A percentile compares a stretch with the other conserved stretches of the same genome.
These are phyloP conservation scores for Nitzschia palea DNA, from an alignment of 108 stramenopile species.

Conservation along the genomic window DNA sequence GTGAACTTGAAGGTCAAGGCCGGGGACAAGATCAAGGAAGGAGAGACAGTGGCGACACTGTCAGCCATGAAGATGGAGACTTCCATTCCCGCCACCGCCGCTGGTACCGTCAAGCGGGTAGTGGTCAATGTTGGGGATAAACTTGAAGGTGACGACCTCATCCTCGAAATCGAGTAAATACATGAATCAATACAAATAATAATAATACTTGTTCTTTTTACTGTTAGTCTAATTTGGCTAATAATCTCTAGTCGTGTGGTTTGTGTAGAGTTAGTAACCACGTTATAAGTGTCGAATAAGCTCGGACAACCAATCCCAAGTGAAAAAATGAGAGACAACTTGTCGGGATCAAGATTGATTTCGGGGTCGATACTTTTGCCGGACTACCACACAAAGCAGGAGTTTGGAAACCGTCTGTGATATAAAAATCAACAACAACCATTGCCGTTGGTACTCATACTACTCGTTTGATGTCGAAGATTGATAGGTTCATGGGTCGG, in stretches of 20 bases:
- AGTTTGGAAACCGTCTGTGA: too few species aligned
- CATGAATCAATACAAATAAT: too few species aligned
- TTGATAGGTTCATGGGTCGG: slow-evolving; percentile 36
- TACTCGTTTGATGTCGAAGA: slow-evolving; percentile 25
- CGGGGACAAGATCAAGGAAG: slow-evolving; percentile 87
- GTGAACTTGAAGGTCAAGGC: slow-evolving; percentile 79
- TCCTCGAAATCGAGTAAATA: slow-evolving; percentile 73
- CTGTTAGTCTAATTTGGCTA: too few species aligned
- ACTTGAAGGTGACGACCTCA: slow-evolving; percentile 84
- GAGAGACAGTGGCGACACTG: slow-evolving; percentile 84
- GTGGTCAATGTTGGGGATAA: slow-evolving; percentile 84
- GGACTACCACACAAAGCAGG: too few species aligned
- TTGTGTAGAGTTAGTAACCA: too few species aligned
- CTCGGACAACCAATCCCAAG: too few species aligned
- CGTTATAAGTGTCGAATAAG: too few species aligned
- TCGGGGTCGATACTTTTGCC: too few species aligned
- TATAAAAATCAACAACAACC: slow-evolving; percentile 22
- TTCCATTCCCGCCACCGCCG: slow-evolving; percentile 66
- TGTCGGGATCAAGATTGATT: too few species aligned
- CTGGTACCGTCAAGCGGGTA: slow-evolving; percentile 74
- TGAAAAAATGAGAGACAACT: too few species aligned
- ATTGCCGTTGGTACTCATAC: slow-evolving; percentile 14
- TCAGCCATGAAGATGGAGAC: slow-evolving; percentile 99
- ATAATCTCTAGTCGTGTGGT: too few species aligned
- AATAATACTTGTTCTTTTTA: too few species aligned